Base-by-base conservation (phyloP, 768 basidiomycete species). In the Agaricus subrufescens region DNA sequence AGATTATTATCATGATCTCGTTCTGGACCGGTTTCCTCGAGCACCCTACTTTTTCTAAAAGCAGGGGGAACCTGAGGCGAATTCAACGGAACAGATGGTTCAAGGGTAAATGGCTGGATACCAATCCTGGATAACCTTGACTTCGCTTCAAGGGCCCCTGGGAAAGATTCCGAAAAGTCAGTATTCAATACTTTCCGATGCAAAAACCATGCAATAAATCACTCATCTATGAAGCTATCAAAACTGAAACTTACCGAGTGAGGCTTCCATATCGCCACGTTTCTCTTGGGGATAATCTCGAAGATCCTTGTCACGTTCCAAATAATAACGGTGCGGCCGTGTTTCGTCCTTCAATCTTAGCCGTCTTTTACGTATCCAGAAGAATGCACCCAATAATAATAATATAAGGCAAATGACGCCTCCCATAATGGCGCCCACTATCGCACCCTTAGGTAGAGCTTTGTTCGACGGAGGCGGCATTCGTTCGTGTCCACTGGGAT, bases 341-440 rank as follows among this genome's bases (percentile, higher is more conserved):
- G 23, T 31, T 12, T 37, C 23, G 31, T 46, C 30, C 34, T 53
- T 19, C 26, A 26, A 14, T 50, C 46, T 30, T 19, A 50, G 63
- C 25, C 43, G 57, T 26, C 60, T 58, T 23, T 66, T 66, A 19
- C 66, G 61, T 2, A 53, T 23, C 46, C 56, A 66, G 29, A 68
- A 48, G 19, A 69, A 50, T 34, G 65, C 50, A 46, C 67, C 52
- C 15, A 59, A 47, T 6, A 59, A 49, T 5, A 59, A 38, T 6
- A 54, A 52, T 15, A 61, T 54, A n/a, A 69, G 27, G 25, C 65
- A 56, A 30, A 63, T 46, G 30, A 73, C 46, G 9, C 62, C 61
- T 23, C 68, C 70, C 40, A 72, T 27, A 12, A 69, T 60, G 25
- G 60, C 66, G n/a, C 73, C 73, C 7, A 66, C 62, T 27, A 75